Conservation (phyloP, 768 basidiomycete genomes). For the Collybia mongolica region DNA sequence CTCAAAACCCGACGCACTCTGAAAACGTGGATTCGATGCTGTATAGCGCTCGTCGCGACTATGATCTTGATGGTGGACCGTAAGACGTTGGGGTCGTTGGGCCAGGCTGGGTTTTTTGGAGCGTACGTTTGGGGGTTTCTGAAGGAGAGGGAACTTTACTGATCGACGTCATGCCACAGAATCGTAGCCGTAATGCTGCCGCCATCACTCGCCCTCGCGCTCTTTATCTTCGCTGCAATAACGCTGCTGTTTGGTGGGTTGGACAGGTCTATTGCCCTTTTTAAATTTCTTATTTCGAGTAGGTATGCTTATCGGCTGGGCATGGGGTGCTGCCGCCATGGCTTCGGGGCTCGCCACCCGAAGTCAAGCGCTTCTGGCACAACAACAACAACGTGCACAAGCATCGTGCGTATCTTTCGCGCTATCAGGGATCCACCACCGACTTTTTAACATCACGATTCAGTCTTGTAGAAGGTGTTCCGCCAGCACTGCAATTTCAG, state of each 20-base stretch:
- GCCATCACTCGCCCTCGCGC: conserved; percentile 35
- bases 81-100: conserved; percentile 31
- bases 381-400: conserved; percentile 30
- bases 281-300: background rate
- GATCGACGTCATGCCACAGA: conserved; percentile 14
- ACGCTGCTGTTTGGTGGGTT: conserved; percentile 33
- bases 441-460: background rate
- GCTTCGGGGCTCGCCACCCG: conserved; percentile 36
- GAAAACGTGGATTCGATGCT: conserved; percentile 41
- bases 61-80: conserved; percentile 34
- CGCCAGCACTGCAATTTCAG: conserved; percentile 28
- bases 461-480: conserved; percentile 24
- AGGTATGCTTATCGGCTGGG: conserved; percentile 48
- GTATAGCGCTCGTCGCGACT: conserved; percentile 27
- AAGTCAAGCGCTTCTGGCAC: conserved; percentile 30
- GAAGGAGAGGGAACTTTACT: no score
- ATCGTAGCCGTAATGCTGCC: conserved; percentile 39
- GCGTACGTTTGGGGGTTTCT: conserved; percentile 22
- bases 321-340: conserved; percentile 44
- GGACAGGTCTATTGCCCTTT: background rate
- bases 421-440: background rate
- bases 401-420: conserved; percentile 28
- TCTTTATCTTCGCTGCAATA: conserved; percentile 31
- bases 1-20: conserved; percentile 29
- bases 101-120: conserved; percentile 40